Percentiles rank a stretch among this genome's conserved stretches.
Conservation (phyloP, 495 filamentous ascomycete genomes). For the Tetracladium setigerum region DNA sequence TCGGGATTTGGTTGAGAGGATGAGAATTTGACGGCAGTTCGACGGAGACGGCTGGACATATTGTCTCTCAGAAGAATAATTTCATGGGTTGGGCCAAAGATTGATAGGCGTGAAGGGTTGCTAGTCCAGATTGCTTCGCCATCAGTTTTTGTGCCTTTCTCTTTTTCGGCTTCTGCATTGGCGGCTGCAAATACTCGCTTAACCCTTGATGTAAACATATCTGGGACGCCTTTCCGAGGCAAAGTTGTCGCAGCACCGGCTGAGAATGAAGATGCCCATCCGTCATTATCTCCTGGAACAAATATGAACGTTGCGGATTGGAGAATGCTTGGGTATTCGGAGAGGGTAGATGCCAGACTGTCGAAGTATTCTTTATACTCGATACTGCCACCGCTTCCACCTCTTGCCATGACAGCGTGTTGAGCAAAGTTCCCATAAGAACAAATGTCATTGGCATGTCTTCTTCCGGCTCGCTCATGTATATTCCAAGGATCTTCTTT, state of each 20-base stretch:
- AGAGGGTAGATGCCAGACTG: constrained; percentile 69
- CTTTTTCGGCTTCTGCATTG: constrained; percentile 51
- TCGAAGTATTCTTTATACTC: constrained; percentile 96
- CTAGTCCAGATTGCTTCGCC: constrained; percentile 81
- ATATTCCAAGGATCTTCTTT: constrained; percentile 61
- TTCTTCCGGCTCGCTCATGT: constrained; percentile 53
- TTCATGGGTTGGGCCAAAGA: constrained; percentile 83
- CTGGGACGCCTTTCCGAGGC: constrained; percentile 68
- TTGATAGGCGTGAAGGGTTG: constrained; percentile 71
- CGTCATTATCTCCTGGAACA: constrained; percentile 92
- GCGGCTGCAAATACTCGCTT: constrained; percentile 70
- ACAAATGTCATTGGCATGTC: constrained; percentile 71
- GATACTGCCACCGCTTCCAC: constrained; percentile 59
- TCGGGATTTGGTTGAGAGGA: constrained; percentile 20
- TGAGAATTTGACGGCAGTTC: constrained; percentile 60
- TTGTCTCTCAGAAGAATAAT: constrained; percentile 83
- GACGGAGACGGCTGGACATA: constrained; percentile 64
- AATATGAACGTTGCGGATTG: constrained; percentile 77
- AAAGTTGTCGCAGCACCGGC: constrained; percentile 70
- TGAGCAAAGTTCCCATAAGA: constrained; percentile 75
- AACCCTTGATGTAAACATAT: constrained; percentile 79
- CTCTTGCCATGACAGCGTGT: constrained; percentile 62
- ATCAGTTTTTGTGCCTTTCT: constrained; percentile 33
- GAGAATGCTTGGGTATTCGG: constrained; percentile 80
- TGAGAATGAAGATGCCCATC: constrained; percentile 80